Evolutionary conservation across 2,329 filamentous ascomycete genomes (phyloP).

Genomic region (Endoconidiophora laricicola): DNA sequence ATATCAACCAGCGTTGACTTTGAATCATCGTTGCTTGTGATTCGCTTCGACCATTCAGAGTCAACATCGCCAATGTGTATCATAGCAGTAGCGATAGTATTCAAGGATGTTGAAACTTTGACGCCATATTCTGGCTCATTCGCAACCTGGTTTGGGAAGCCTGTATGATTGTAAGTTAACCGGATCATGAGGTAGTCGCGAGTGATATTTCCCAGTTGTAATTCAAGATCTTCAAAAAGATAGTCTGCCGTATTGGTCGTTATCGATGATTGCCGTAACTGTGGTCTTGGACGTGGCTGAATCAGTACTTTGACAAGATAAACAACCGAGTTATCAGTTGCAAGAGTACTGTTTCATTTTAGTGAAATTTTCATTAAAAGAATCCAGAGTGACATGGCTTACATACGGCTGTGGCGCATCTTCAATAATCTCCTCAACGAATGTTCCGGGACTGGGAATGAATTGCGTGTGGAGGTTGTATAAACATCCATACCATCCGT

Average conservation of each 20-base stretch:
- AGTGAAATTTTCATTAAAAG: background rate
- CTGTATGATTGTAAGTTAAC: constrained; percentile 39
- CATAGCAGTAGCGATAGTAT: constrained; percentile 34
- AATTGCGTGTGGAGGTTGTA: constrained; percentile 32
- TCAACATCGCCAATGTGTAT: constrained; percentile 31
- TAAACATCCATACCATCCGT: constrained; percentile 28
- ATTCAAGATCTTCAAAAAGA: constrained; percentile 41
- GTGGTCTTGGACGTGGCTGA: constrained; percentile 1
- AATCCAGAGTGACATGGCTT: background rate
- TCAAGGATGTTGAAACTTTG: constrained; percentile 26
- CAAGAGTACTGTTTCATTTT: constrained; percentile 22
- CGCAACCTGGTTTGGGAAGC: constrained; percentile 24
- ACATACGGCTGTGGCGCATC: constrained; percentile 28
- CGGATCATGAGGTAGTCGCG: constrained; percentile 35
- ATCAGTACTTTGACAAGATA: constrained; percentile 29
- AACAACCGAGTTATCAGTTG: constrained; percentile 28
- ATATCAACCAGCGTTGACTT: constrained; percentile 20
- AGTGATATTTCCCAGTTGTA: constrained; percentile 32
- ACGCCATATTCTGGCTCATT: constrained; percentile 7
- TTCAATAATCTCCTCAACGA: constrained; percentile 30
- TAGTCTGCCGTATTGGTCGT: constrained; percentile 26
- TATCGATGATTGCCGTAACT: background rate
- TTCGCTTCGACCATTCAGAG: constrained; percentile 31
- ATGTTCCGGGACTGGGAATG: constrained; percentile 24
- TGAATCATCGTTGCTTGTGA: constrained; percentile 20